Evolutionary conservation across 306 rosid genomes (phyloP), one percentile per base, ranked within the genome.

Genomic region (Abrus precatorius): DNA sequence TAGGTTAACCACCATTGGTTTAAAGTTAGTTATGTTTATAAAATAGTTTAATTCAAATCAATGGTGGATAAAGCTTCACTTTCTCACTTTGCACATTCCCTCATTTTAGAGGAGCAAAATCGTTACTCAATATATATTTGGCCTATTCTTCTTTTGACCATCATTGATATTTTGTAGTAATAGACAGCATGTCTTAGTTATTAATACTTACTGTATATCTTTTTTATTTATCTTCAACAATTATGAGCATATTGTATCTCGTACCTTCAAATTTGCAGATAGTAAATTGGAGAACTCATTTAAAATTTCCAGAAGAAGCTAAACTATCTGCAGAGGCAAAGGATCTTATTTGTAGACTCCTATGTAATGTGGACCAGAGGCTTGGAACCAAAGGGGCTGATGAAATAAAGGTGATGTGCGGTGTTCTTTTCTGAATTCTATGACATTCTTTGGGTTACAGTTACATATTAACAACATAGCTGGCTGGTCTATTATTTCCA

Each of bases 221-320:
- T 5, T 29, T 43, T 85, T 76, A 82, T 73, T 66, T 38, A 56
- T 43, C 12, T 20, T 65, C 55, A 54, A 80, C 53, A 44, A 72
- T 65, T 61, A 41, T 83, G 80, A 33, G 72, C 65, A 53, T 78
- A 20, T 41, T 64, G 33, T 77, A 47, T 47, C 56, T 76, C 71
- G 36, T 67, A 57, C 66, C 73, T 34, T 76, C 78, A 61, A 75
- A 77, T 83, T 29, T 87, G 86, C 93, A 96, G 99, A 96, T 96
- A 86, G 99, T 96, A 81, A 93, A 91, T 84, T 96, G 99, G 99
- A 92, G 95, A 89, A 88, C 88, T 43, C 89, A 96, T 88, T 86
- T 96, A 85, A 93, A 96, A 85, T 96, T 96, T 87, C 99, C 99
- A 10, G 99, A 96, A 83, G 99, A 96, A 88, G 98, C 97, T 56